phyloP scores from a whole-genome alignment of 2,329 filamentous ascomycete genomes.

The Gliomastix tumulicola region DNA sequence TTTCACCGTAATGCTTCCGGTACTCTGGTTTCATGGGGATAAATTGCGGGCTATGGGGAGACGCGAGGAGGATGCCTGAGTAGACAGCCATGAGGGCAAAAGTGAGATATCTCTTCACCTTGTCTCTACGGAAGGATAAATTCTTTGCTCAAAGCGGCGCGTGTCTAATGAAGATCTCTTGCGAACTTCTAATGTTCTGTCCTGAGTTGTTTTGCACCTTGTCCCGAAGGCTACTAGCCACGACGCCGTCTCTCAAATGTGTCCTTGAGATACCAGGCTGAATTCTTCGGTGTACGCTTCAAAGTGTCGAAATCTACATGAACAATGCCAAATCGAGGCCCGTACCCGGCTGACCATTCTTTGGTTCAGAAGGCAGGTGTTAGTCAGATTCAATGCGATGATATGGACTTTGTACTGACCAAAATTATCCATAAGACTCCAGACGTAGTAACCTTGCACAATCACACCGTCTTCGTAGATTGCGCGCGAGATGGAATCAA shows the following conservation, averaged over 20 bases:
- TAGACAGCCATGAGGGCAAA: too few relatives aligned
- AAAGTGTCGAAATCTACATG: conserved; percentile 18
- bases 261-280: conserved; percentile 9
- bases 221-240: too few relatives aligned
- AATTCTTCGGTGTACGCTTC: conserved; percentile 15
- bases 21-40: too few relatives aligned
- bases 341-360: conserved; percentile 12
- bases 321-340: conserved; percentile 16
- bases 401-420: conserved; percentile 23
- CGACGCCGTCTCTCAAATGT: conserved; percentile 8
- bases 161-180: too few relatives aligned
- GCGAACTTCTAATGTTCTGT: too few relatives aligned
- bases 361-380: neutral
- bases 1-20: too few relatives aligned
- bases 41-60: too few relatives aligned
- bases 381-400: neutral
- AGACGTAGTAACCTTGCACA: conserved; percentile 75
- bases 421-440: conserved; percentile 87
- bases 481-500: conserved; percentile 69
- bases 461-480: conserved; percentile 67
- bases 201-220: too few relatives aligned
- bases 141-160: too few relatives aligned
- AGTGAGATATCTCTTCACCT: too few relatives aligned
- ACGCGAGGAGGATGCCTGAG: too few relatives aligned
- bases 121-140: too few relatives aligned